These are phyloP conservation scores for Exophiala bonariae DNA, from an alignment of 2,329 filamentous ascomycete species.

Conservation along the genomic window DNA sequence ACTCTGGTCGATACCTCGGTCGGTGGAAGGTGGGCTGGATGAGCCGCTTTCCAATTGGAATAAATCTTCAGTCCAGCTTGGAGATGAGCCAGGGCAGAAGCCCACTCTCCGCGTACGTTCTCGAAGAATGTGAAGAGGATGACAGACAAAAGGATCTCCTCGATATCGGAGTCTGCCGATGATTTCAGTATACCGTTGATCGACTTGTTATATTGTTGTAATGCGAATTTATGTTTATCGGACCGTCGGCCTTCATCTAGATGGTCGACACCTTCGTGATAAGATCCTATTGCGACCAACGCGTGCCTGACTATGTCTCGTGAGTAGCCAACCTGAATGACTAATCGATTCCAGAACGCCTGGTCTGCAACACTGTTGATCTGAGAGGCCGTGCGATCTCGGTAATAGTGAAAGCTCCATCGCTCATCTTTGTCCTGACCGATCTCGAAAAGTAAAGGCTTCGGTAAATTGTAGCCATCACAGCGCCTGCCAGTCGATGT, in stretches of 20 bases:
- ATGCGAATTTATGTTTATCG: conserved; percentile 3
- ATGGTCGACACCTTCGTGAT: conserved; percentile 8
- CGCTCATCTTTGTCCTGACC: conserved; percentile 4
- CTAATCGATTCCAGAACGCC: conserved; percentile 9
- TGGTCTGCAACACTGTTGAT: conserved; percentile 3
- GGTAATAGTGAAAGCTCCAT: conserved; percentile 9
- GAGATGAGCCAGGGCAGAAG: conserved; percentile 4
- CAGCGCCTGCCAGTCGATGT: conserved; percentile 7
- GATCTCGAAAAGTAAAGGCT: conserved; percentile 7
- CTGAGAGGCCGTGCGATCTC: conserved; percentile 2
- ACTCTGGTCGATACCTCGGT: neutral
- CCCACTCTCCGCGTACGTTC: neutral
- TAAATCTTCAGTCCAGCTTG: conserved; percentile 1
- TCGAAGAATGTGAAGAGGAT: conserved; percentile 9
- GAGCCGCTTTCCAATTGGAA: neutral
- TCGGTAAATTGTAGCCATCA: conserved; percentile 7
- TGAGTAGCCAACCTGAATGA: conserved; percentile 10
- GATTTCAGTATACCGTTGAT: conserved; percentile 4
- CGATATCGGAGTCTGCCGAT: neutral
- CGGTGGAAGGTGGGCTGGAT: neutral
- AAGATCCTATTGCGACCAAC: conserved; percentile 10
- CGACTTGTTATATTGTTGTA: conserved; percentile 12
- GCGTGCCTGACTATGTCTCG: conserved; percentile 7
- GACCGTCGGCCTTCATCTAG: neutral
- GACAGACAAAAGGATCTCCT: conserved; percentile 2